Percentiles rank a stretch among this genome's conserved stretches.
phyloP scores from a whole-genome alignment of 2,329 filamentous ascomycete genomes.

The Davidsoniella neocaledoniae region DNA sequence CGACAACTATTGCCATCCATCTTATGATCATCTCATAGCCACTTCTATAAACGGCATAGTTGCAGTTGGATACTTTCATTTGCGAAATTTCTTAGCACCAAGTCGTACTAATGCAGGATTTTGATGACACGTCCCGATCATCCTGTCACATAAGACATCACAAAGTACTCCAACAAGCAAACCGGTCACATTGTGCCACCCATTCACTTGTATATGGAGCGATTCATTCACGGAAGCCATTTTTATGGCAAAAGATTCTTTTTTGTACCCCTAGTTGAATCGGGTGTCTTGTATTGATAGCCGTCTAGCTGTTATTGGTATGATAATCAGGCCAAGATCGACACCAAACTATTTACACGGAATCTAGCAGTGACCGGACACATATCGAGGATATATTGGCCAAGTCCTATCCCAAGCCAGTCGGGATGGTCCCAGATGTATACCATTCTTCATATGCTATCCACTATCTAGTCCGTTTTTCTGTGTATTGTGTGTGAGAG shows the following conservation, averaged over 20 bases:
- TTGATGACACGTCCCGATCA: no score
- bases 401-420: background rate
- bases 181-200: no score
- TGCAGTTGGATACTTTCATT: no score
- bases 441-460: background rate
- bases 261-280: slow-evolving; percentile 11
- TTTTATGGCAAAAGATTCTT: background rate
- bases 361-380: background rate
- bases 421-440: background rate
- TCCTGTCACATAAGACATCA: no score
- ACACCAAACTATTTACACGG: slow-evolving; percentile 1
- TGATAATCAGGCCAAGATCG: background rate
- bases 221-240: no score
- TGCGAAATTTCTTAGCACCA: no score
- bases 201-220: no score
- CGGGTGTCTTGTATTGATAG: slow-evolving; percentile 10
- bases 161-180: no score
- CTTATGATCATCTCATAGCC: no score
- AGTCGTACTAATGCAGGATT: no score
- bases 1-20: no score
- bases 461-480: background rate
- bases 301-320: background rate
- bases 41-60: no score
- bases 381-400: background rate
- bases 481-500: slow-evolving; percentile 5